Conservation (phyloP, 495 filamentous ascomycete genomes). For the Trichoderma orchidacearum region DNA sequence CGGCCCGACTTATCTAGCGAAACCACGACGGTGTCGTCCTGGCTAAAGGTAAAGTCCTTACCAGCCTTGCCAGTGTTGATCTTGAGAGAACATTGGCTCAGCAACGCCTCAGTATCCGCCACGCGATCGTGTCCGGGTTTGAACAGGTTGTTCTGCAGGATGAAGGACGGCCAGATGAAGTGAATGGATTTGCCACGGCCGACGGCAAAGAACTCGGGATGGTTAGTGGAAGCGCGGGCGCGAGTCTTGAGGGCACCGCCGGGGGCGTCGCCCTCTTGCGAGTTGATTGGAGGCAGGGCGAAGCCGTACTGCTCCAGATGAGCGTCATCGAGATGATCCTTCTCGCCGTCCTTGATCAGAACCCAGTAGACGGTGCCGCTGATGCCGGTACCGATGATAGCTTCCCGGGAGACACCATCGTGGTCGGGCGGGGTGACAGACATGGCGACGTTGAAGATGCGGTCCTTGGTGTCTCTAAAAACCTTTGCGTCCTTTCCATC, state of each 20-base stretch:
- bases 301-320: slow-evolving; percentile 64
- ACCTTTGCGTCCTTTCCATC: slow-evolving; percentile 80
- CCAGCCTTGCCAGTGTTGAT: slow-evolving; percentile 96
- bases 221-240: slow-evolving; percentile 73
- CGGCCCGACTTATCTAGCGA: slow-evolving; percentile 93
- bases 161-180: slow-evolving; percentile 71
- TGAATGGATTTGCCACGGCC: slow-evolving; percentile 92
- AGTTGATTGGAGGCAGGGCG: slow-evolving; percentile 65
- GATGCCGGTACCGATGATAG: slow-evolving; percentile 81
- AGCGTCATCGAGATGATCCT: slow-evolving; percentile 60
- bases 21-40: slow-evolving; percentile 86
- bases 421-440: slow-evolving; percentile 43
- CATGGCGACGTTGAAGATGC: slow-evolving; percentile 85
- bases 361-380: slow-evolving; percentile 93
- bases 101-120: slow-evolving; percentile 73
- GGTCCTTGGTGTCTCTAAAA: slow-evolving; percentile 74
- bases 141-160: slow-evolving; percentile 54
- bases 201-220: slow-evolving; percentile 86
- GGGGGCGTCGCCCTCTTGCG: slow-evolving; percentile 63
- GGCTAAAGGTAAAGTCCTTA: slow-evolving; percentile 95
- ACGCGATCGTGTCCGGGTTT: slow-evolving; percentile 57
- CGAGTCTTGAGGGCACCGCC: slow-evolving; percentile 92
- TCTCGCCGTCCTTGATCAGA: slow-evolving; percentile 51
- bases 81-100: slow-evolving; percentile 72
- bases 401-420: slow-evolving; percentile 42